Evolutionary conservation across 2,329 filamentous ascomycete species (phyloP).

Genomic region (Hysterium pulicare): DNA sequence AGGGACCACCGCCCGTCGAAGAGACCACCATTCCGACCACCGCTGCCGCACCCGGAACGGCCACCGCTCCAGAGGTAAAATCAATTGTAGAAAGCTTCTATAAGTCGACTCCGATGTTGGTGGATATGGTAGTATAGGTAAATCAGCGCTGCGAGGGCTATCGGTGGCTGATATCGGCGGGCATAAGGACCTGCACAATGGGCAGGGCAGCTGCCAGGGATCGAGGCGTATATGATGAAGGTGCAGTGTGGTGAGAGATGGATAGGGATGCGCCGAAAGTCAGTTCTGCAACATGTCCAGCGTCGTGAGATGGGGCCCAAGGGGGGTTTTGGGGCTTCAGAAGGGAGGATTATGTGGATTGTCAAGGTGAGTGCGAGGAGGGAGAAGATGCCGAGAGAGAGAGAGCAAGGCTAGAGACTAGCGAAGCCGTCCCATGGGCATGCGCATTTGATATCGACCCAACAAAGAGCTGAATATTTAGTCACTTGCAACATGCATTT

Average conservation of each 20-base stretch:
- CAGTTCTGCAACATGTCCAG: conserved; percentile 3
- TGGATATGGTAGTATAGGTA: too few relatives aligned
- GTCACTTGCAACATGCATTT: neutral
- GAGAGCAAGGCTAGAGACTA: neutral
- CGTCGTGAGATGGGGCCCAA: conserved; percentile 5
- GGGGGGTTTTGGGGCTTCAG: conserved; percentile 12
- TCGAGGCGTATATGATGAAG: conserved; percentile 7
- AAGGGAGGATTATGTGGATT: conserved; percentile 11
- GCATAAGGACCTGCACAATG: conserved; percentile 21
- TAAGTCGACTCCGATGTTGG: too few relatives aligned
- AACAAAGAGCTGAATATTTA: neutral
- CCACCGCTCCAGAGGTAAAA: conserved; percentile 9
- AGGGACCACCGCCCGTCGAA: conserved; percentile 27
- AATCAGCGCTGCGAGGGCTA: conserved; percentile 23
- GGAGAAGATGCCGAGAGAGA: conserved; percentile 4
- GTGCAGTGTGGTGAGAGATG: conserved; percentile 2
- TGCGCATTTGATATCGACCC: too few relatives aligned
- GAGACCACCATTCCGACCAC: conserved; percentile 35
- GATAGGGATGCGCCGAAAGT: neutral
- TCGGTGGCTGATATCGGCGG: conserved; percentile 25
- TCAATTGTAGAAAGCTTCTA: conserved; percentile 13
- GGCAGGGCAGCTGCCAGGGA: conserved; percentile 20
- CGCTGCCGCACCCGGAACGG: conserved; percentile 23
- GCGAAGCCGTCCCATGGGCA: neutral
- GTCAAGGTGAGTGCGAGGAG: conserved; percentile 9